Evolutionary conservation across 108 stramenopile species (phyloP).

Genomic region (Fragilaria crotonensis): DNA sequence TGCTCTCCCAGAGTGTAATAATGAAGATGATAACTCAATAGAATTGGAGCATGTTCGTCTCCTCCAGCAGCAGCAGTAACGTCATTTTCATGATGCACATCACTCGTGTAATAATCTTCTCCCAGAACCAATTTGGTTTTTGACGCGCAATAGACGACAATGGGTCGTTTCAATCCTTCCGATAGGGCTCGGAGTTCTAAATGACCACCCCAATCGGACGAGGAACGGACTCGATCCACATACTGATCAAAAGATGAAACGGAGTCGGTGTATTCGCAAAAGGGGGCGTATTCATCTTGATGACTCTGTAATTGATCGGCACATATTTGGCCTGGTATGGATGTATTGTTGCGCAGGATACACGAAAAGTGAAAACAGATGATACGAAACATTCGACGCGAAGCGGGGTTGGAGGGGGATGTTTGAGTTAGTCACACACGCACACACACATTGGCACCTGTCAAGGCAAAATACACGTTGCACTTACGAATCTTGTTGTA

Average conservation of each 20-base stretch:
- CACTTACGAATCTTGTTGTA: slow-evolving; percentile 39
- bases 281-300: slow-evolving; percentile 82
- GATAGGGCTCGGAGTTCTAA: slow-evolving; percentile 87
- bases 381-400: too few relatives aligned
- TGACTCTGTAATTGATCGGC: slow-evolving; percentile 50
- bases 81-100: slow-evolving; percentile 14
- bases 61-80: neutral
- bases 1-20: slow-evolving; percentile 97
- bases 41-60: slow-evolving; percentile 44
- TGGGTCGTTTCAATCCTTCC: slow-evolving; percentile 70
- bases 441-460: too few relatives aligned
- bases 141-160: slow-evolving; percentile 73
- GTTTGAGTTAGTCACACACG: too few relatives aligned
- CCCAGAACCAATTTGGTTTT: slow-evolving; percentile 42
- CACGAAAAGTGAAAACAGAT: too few relatives aligned
- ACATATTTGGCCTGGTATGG: slow-evolving; percentile 39
- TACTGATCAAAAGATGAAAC: slow-evolving; percentile 74
- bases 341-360: too few relatives aligned
- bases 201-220: slow-evolving; percentile 96
- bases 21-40: slow-evolving; percentile 89
- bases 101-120: slow-evolving; percentile 21
- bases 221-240: slow-evolving; percentile 63
- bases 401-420: too few relatives aligned
- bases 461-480: slow-evolving; percentile 10
- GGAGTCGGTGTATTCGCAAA: slow-evolving; percentile 64